phyloP scores from a whole-genome alignment of 768 basidiomycete species.

The Lentinula sp. region DNA sequence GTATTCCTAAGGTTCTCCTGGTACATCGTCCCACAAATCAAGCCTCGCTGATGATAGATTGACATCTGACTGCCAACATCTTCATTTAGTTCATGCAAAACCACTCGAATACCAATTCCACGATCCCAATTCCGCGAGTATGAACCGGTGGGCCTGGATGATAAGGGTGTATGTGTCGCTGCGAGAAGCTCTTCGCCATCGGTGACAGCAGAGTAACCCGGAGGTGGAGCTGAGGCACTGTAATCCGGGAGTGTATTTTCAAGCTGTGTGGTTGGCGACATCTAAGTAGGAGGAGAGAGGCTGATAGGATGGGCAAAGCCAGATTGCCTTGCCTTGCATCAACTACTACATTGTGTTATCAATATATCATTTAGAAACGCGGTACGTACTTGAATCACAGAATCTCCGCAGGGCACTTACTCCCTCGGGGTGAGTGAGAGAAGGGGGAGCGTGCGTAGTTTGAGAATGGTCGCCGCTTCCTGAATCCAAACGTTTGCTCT shows the following conservation, averaged over 20 bases:
- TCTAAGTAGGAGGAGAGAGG: background rate
- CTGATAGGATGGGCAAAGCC: too few species aligned
- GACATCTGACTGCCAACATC: background rate
- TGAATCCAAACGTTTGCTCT: too few species aligned
- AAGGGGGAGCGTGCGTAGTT: too few species aligned
- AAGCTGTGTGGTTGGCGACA: background rate
- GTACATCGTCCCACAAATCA: background rate
- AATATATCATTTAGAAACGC: too few species aligned
- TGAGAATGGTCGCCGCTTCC: too few species aligned
- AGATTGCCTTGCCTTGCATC: too few species aligned
- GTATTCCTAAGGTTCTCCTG: background rate
- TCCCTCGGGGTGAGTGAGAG: too few species aligned
- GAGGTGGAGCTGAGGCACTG: background rate
- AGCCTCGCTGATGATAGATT: background rate
- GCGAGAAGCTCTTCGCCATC: conserved; percentile 1
- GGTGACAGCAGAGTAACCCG: background rate
- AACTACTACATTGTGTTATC: too few species aligned
- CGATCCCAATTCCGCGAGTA: background rate
- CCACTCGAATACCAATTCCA: background rate
- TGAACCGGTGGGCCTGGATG: background rate
- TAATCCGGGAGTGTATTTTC: background rate
- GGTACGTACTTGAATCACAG: too few species aligned
- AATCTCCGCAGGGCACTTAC: too few species aligned
- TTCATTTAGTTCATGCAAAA: background rate
- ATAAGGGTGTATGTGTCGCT: background rate